These are phyloP conservation scores for Alternaria triticina DNA, from an alignment of 2,329 filamentous ascomycete species.

Conservation along the genomic window DNA sequence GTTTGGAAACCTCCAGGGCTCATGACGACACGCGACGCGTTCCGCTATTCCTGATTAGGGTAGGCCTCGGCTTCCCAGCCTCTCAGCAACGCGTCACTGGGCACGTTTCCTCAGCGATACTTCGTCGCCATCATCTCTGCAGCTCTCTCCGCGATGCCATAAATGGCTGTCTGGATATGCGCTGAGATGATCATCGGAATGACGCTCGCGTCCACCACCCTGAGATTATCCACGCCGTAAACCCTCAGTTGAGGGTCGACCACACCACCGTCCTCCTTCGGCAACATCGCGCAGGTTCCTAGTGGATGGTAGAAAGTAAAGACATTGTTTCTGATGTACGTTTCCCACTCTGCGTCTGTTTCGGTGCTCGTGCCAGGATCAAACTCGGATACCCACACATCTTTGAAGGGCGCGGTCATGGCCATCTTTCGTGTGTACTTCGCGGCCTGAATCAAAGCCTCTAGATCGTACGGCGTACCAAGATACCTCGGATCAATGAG, in stretches of 20 bases:
- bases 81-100: not conserved
- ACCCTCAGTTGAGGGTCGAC: constrained; percentile 24
- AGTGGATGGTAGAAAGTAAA: constrained; percentile 34
- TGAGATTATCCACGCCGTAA: constrained; percentile 24
- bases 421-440: constrained; percentile 34
- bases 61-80: not conserved
- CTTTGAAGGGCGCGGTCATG: constrained; percentile 30
- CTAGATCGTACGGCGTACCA: constrained; percentile 23
- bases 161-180: constrained; percentile 32
- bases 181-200: constrained; percentile 27
- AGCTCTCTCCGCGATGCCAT: constrained; percentile 35
- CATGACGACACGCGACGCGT: not conserved
- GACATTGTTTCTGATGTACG: constrained; percentile 17
- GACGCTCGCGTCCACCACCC: constrained; percentile 23
- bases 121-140: constrained; percentile 22
- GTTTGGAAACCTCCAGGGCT: too few relatives aligned
- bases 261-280: constrained; percentile 23
- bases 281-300: constrained; percentile 43
- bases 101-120: not conserved
- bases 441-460: constrained; percentile 13
- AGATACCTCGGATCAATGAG: constrained; percentile 32
- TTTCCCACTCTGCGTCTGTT: constrained; percentile 30
- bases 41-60: not conserved
- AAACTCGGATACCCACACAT: constrained; percentile 35
- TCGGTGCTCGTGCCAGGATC: constrained; percentile 24